These are phyloP conservation scores for Aspergillus texensis DNA, from an alignment of 2,329 filamentous ascomycete genomes.

Conservation along the genomic window DNA sequence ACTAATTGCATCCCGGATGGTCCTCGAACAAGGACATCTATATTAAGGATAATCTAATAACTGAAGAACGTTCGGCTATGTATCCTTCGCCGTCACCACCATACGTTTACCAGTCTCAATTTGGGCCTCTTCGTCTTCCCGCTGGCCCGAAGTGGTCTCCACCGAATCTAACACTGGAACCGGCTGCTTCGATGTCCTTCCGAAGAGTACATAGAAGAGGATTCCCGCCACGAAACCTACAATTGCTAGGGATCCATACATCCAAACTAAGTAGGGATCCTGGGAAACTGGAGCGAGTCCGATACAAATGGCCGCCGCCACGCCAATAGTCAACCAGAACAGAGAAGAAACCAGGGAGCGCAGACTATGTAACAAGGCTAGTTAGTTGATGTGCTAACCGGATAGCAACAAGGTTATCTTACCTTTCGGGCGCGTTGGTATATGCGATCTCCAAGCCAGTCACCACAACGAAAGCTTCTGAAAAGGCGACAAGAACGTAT, in stretches of 20 bases:
- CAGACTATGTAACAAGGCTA: slow-evolving; percentile 4
- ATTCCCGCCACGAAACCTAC: slow-evolving; percentile 18
- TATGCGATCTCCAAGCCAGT: slow-evolving; percentile 20
- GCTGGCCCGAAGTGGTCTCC: neutral
- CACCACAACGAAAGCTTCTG: slow-evolving; percentile 52
- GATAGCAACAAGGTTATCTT: neutral
- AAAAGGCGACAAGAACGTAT: slow-evolving; percentile 33
- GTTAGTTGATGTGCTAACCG: neutral
- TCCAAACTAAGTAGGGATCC: slow-evolving; percentile 23
- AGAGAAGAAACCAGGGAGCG: slow-evolving; percentile 21
- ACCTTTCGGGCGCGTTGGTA: slow-evolving; percentile 18
- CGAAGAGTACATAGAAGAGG: slow-evolving; percentile 18
- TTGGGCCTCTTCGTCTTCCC: neutral
- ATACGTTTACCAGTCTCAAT: neutral
- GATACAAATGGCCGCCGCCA: slow-evolving; percentile 25
- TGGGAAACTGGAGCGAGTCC: slow-evolving; percentile 22
- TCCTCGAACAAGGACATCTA: neutral
- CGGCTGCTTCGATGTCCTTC: slow-evolving; percentile 7
- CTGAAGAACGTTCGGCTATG: neutral
- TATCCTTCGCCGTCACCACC: neutral
- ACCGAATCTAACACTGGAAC: neutral
- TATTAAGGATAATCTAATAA: neutral
- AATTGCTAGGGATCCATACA: slow-evolving; percentile 24
- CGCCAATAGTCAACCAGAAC: slow-evolving; percentile 23
- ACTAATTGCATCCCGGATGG: neutral